These are phyloP conservation scores for Magnusiomyces tetraspermus DNA, from an alignment of 1,139 yeast species.

Conservation along the genomic window DNA sequence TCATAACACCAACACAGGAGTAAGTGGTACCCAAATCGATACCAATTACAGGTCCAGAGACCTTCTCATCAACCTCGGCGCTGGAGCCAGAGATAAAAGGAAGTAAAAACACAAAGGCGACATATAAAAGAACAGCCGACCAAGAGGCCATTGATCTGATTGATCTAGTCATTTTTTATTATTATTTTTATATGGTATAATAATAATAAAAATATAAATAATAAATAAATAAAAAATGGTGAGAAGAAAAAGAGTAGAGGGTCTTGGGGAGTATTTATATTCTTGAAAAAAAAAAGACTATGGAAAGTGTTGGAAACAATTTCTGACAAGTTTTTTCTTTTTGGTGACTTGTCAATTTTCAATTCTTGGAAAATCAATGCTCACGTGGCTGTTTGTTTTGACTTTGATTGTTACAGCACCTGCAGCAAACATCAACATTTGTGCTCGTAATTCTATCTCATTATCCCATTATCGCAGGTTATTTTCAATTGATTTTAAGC, in stretches of 20 bases:
- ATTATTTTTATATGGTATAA: conserved; percentile 19
- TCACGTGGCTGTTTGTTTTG: too few species aligned
- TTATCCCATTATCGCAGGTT: too few species aligned
- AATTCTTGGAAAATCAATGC: too few species aligned
- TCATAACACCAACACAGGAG: conserved; percentile 93
- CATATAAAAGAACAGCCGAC: conserved; percentile 44
- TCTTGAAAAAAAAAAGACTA: too few species aligned
- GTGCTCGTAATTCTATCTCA: too few species aligned
- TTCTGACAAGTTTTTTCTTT: too few species aligned
- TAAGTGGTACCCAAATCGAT: conserved; percentile 86
- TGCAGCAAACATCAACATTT: too few species aligned
- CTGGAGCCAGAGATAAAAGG: conserved; percentile 47
- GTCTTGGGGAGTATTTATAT: too few species aligned
- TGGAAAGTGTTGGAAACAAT: too few species aligned
- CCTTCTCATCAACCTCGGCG: conserved; percentile 39
- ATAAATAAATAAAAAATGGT: conserved; percentile 1
- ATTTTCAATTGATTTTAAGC: too few species aligned
- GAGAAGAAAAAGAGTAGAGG: conserved; percentile 4
- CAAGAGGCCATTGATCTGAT: conserved; percentile 39
- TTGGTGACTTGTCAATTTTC: too few species aligned
- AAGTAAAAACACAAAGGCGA: conserved; percentile 46
- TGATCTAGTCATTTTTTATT: conserved; percentile 20
- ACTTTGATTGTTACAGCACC: too few species aligned
- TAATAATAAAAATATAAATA: conserved; percentile 1
- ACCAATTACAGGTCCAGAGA: conserved; percentile 66